A percentile compares a stretch with the other conserved stretches of the same genome.
Conservation (phyloP, 2,329 filamentous ascomycete species). For the Alternaria atra region DNA sequence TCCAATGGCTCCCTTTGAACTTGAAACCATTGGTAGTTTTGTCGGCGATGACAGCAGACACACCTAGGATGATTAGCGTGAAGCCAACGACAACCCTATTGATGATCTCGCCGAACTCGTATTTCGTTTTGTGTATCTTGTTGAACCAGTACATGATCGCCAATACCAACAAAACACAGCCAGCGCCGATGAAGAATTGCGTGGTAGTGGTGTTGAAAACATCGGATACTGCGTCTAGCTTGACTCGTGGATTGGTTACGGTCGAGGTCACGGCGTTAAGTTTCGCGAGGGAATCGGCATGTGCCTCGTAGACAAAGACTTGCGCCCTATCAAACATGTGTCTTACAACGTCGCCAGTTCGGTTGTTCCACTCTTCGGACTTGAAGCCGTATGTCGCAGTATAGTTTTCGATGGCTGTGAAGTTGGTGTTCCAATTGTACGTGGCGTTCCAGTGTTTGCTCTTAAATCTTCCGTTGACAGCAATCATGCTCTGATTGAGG, state of each 20-base stretch:
- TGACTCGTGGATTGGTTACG: conserved; percentile 2
- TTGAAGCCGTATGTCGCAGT: conserved; percentile 28
- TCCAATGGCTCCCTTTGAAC: conserved; percentile 30
- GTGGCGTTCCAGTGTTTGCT: conserved; percentile 29
- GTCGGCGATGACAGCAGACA: conserved; percentile 27
- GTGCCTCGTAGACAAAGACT: conserved; percentile 37
- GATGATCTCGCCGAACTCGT: conserved; percentile 43
- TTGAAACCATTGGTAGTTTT: conserved; percentile 34
- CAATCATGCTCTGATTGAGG: conserved; percentile 32
- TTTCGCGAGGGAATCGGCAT: conserved; percentile 34
- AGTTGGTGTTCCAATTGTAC: conserved; percentile 33
- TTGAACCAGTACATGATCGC: conserved; percentile 68
- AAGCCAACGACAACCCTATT: conserved; percentile 35
- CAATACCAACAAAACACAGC: conserved; percentile 60
- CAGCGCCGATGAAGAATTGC: conserved; percentile 38
- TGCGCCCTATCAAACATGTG: conserved; percentile 33
- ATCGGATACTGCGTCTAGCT: conserved; percentile 28
- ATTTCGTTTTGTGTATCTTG: conserved; percentile 38
- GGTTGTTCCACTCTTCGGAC: conserved; percentile 31
- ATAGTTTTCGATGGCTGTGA: conserved; percentile 35
- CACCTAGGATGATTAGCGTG: conserved; percentile 28
- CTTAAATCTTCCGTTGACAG: conserved; percentile 29
- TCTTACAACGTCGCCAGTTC: conserved; percentile 22
- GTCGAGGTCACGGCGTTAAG: conserved; percentile 31
- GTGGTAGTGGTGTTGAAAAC: conserved; percentile 36